Conservation (phyloP, 2,329 filamentous ascomycete genomes). For the Colletotrichum magnum region DNA sequence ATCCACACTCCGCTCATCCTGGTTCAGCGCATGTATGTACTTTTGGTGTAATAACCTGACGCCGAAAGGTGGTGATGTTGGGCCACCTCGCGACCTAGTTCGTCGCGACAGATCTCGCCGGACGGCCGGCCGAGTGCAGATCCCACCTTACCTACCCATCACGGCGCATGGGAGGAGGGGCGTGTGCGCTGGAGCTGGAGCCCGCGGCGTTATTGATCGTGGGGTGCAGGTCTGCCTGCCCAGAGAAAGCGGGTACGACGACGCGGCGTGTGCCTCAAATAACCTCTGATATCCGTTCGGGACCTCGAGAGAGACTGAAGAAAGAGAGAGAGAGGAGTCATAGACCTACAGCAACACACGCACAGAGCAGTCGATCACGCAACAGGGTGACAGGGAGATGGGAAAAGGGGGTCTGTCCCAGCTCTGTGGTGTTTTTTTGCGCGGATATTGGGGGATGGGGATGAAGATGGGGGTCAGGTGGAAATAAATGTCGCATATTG, state of each 20-base stretch:
- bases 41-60: too few species aligned
- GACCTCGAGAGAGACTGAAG: too few species aligned
- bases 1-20: constrained; percentile 17
- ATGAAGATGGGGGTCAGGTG: background rate
- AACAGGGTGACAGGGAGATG: constrained; percentile 20
- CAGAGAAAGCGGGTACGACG: constrained; percentile 17
- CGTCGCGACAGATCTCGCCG: constrained; percentile 35
- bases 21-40: too few species aligned
- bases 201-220: constrained; percentile 35
- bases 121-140: constrained; percentile 37
- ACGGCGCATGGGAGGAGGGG: constrained; percentile 17
- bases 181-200: constrained; percentile 11
- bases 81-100: constrained; percentile 18
- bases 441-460: too few species aligned
- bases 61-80: too few species aligned
- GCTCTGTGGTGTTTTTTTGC: background rate
- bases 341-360: background rate
- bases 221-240: constrained; percentile 24
- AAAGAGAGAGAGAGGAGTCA: constrained; percentile 23
- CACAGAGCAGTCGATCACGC: constrained; percentile 24
- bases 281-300: constrained; percentile 34
- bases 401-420: background rate
- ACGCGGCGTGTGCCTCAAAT: constrained; percentile 35
- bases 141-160: constrained; percentile 1
- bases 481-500: constrained; percentile 36